Evolutionary conservation across 1,284 basidiomycete genomes (phyloP), one percentile per base, ranked within the genome.

Genomic region (Trichosporon asahii): DNA sequence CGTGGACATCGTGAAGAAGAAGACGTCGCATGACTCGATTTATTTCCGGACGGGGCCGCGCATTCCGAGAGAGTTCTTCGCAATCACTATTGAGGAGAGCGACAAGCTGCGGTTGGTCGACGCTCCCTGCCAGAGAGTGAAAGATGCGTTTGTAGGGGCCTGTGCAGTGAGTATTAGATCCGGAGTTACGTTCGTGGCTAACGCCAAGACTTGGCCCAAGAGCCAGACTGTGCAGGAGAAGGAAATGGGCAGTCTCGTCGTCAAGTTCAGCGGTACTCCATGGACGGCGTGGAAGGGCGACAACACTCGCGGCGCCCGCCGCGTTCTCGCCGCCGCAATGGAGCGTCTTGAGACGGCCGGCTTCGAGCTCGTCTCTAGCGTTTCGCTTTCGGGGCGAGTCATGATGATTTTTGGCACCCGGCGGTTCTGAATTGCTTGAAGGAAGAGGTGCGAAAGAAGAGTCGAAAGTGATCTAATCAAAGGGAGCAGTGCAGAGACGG

Each of bases 351-450:
- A 61, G 18, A 33, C 29, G 15, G 57, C 57, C 2, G 29, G 57
- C 3, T 61, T 33, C 15, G 57, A 61, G 15, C 57, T 61, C 57
- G 27, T 29, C 27, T 61, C 57, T 7, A 61, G 57, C 27, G 57
- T 61, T 15, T 61, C 57, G 15, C 27, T 61, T 18, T 61, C 57
- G 3, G 57, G 57, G 6, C 11, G 57, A n/a, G 57, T 61, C 11
- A 61, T 61, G 57, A 61, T 61, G 57, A 31, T 61, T 8, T 61
- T 61, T 11, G 57, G 57, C 7, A 61, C 57, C 29, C 57, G 57
- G 3, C 27, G 57, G 18, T 61, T 29, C 18, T 61, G 9, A 31
- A 25, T 14, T 8, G 49, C n/a, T 21, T n/a, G 46, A 49, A n/a
- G 21, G 18, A n/a, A 23, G 53, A 15, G 14, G 55, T 11, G 55